A percentile compares a stretch with the other conserved stretches of the same genome.
phyloP scores from a whole-genome alignment of 2,329 filamentous ascomycete genomes.

The Ceratocystis huliohia region DNA sequence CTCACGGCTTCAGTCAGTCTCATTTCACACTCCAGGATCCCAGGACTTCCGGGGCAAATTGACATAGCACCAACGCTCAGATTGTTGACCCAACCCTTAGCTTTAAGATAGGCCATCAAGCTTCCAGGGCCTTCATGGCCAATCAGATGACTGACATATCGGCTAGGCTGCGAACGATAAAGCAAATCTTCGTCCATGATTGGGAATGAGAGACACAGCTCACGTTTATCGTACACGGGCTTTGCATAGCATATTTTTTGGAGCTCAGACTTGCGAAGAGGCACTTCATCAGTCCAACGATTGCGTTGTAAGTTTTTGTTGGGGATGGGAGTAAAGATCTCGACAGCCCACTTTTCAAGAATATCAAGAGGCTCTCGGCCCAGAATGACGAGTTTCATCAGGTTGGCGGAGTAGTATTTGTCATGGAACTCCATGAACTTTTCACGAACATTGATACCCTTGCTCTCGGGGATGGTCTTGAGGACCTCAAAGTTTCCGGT shows the following conservation, averaged over 20 bases:
- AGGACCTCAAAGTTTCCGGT: slow-evolving; percentile 80
- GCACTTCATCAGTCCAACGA: slow-evolving; percentile 40
- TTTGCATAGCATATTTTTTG: slow-evolving; percentile 70
- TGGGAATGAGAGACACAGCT: slow-evolving; percentile 68
- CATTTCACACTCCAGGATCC: slow-evolving; percentile 67
- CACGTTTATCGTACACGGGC: slow-evolving; percentile 77
- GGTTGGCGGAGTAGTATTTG: slow-evolving; percentile 81
- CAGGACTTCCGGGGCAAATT: slow-evolving; percentile 63
- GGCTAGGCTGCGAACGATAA: slow-evolving; percentile 68
- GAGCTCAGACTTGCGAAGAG: slow-evolving; percentile 38
- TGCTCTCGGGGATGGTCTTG: slow-evolving; percentile 65
- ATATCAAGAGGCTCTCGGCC: slow-evolving; percentile 72
- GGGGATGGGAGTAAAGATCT: slow-evolving; percentile 67
- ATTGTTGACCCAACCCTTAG: slow-evolving; percentile 77
- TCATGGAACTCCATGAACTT: slow-evolving; percentile 89
- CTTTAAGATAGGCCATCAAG: slow-evolving; percentile 79
- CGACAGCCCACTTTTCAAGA: slow-evolving; percentile 68
- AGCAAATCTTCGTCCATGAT: slow-evolving; percentile 73
- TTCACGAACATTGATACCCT: slow-evolving; percentile 71
- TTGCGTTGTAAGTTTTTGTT: slow-evolving; percentile 65
- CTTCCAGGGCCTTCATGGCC: slow-evolving; percentile 89
- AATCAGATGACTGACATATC: slow-evolving; percentile 78
- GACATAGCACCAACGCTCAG: slow-evolving; percentile 64
- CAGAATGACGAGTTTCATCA: slow-evolving; percentile 82
- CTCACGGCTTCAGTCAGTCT: slow-evolving; percentile 67